Evolutionary conservation across 805 yeast genomes (phyloP).

Genomic region (Yarrowia keelungensis): DNA sequence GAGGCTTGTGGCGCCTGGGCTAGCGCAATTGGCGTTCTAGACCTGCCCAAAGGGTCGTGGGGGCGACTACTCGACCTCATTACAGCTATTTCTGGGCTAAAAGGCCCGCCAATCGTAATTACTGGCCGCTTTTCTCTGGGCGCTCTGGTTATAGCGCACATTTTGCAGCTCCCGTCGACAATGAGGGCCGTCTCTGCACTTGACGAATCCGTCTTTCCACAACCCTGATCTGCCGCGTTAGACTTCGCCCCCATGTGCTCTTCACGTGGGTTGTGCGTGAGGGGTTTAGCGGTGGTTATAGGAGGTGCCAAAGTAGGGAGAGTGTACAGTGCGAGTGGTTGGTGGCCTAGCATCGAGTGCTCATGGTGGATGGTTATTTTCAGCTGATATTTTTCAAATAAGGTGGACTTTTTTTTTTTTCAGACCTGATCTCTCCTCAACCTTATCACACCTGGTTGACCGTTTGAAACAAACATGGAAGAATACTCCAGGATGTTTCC

Average conservation of each 20-base stretch:
- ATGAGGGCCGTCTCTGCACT: slow-evolving; percentile 7
- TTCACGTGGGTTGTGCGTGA: slow-evolving; percentile 32
- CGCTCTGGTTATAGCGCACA: slow-evolving; percentile 10
- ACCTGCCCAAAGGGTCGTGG: background rate
- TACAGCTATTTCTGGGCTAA: slow-evolving; percentile 5
- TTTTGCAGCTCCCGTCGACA: background rate
- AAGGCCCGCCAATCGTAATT: no score
- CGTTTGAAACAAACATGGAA: no score
- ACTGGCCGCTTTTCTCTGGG: no score
- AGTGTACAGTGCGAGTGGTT: no score
- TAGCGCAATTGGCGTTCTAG: background rate
- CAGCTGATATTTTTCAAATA: no score
- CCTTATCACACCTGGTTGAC: no score
- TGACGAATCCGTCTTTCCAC: slow-evolving; percentile 4
- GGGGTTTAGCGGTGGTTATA: background rate
- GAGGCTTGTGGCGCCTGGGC: background rate
- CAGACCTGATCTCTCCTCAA: no score
- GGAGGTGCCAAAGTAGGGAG: no score
- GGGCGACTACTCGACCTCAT: background rate
- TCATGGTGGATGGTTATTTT: no score
- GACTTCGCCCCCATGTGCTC: slow-evolving; percentile 29
- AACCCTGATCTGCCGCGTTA: slow-evolving; percentile 36
- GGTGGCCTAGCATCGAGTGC: no score
- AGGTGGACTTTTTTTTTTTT: no score
- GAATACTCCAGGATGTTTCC: no score